phyloP scores from a whole-genome alignment of 108 stramenopile genomes.

The Pseudonitzschia multistriata region DNA sequence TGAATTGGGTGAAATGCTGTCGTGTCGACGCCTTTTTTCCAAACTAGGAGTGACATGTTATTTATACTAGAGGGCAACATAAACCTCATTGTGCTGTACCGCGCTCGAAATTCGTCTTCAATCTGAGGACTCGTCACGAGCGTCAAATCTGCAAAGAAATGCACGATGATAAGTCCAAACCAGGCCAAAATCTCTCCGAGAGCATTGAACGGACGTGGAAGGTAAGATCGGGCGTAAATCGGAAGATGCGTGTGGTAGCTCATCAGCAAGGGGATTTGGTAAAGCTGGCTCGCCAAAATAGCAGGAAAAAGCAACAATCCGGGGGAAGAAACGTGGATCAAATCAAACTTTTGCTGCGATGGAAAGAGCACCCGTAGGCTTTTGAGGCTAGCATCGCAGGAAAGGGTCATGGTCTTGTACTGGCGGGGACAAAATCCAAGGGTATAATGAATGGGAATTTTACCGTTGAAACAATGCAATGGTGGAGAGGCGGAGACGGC shows the following conservation, averaged over 20 bases:
- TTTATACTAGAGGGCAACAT: conserved; percentile 13
- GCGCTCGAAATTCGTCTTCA: conserved; percentile 43
- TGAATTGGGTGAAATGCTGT: conserved; percentile 82
- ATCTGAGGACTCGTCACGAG: conserved; percentile 82
- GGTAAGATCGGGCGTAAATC: conserved; percentile 60
- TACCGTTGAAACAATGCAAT: conserved; percentile 43
- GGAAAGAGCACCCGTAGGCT: conserved; percentile 18
- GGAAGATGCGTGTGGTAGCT: conserved; percentile 85
- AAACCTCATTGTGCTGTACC: conserved; percentile 26
- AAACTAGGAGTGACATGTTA: conserved; percentile 59
- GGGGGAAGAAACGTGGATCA: conserved; percentile 79
- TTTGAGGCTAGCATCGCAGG: conserved; percentile 33
- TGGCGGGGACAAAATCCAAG: conserved; percentile 46
- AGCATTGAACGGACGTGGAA: conserved; percentile 10
- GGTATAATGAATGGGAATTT: conserved; percentile 42
- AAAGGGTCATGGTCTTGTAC: conserved; percentile 36
- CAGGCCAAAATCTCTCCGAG: conserved; percentile 46
- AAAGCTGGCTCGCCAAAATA: conserved; percentile 33
- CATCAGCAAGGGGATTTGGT: conserved; percentile 39
- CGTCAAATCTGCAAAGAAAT: conserved; percentile 73
- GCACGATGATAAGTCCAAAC: conserved; percentile 40
- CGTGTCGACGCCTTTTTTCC: conserved; percentile 87
- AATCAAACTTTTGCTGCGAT: conserved; percentile 26
- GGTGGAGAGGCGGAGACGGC: conserved; percentile 36
- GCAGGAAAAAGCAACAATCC: conserved; percentile 60